A percentile compares a stretch with the other conserved stretches of the same genome.
Evolutionary conservation across 495 filamentous ascomycete genomes (phyloP).

Genomic region (Hypoxylon fragiforme): DNA sequence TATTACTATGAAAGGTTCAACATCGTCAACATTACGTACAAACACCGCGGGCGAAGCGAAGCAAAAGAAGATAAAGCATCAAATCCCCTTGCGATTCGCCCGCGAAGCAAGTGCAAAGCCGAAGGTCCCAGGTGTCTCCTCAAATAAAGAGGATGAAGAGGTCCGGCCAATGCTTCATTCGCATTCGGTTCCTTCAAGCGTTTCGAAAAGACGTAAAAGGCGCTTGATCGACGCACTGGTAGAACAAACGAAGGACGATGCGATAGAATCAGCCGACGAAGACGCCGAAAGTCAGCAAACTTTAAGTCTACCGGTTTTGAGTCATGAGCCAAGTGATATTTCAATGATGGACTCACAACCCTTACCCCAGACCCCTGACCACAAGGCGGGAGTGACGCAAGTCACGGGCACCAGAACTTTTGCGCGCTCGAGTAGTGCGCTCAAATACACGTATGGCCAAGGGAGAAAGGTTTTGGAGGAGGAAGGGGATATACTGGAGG

Average conservation of each 20-base stretch:
- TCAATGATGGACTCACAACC: slow-evolving; percentile 24
- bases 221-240: slow-evolving; percentile 61
- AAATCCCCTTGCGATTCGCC: slow-evolving; percentile 47
- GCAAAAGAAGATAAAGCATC: slow-evolving; percentile 23
- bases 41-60: background rate
- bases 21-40: background rate
- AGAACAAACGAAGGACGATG: slow-evolving; percentile 42
- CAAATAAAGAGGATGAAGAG: slow-evolving; percentile 4
- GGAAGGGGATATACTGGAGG: slow-evolving; percentile 38
- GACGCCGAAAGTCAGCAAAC: slow-evolving; percentile 2
- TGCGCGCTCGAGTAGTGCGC: slow-evolving; percentile 34
- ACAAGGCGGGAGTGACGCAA: slow-evolving; percentile 15
- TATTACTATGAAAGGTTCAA: background rate
- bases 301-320: slow-evolving; percentile 20
- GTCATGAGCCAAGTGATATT: slow-evolving; percentile 20
- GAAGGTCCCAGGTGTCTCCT: background rate
- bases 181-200: slow-evolving; percentile 14
- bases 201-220: slow-evolving; percentile 41
- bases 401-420: slow-evolving; percentile 30
- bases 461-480: slow-evolving; percentile 52
- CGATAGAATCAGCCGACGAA: slow-evolving; percentile 11
- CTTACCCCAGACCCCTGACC: slow-evolving; percentile 28
- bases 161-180: slow-evolving; percentile 2
- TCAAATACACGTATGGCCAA: slow-evolving; percentile 55
- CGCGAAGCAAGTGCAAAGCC: slow-evolving; percentile 12